Evolutionary conservation across 768 basidiomycete species (phyloP).

Genomic region (Serendipita sp.): DNA sequence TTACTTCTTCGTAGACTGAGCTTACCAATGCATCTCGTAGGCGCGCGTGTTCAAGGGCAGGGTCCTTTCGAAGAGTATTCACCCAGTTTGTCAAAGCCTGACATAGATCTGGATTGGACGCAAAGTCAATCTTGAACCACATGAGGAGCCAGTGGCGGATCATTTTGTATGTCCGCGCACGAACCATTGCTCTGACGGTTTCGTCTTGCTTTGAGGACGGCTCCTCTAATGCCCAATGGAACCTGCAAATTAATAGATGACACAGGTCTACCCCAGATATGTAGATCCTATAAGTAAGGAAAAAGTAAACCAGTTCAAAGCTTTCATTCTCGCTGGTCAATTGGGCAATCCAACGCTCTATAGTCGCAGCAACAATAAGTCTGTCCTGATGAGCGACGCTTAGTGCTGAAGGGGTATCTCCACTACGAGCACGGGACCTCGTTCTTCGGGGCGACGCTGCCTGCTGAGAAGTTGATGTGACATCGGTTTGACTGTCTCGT

Average conservation of each 20-base stretch:
- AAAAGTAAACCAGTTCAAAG: conserved; percentile 76
- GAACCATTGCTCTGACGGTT: conserved; percentile 55
- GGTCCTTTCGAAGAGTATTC: conserved; percentile 58
- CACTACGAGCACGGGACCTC: background rate
- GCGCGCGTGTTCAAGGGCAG: conserved; percentile 43
- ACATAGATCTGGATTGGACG: conserved; percentile 64
- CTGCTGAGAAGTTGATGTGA: conserved; percentile 21
- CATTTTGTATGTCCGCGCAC: conserved; percentile 79
- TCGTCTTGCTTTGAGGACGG: conserved; percentile 42
- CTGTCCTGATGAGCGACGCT: conserved; percentile 20
- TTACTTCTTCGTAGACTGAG: conserved; percentile 10
- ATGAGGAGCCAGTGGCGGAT: conserved; percentile 82
- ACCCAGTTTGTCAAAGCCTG: conserved; percentile 61
- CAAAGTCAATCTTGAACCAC: conserved; percentile 78
- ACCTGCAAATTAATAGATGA: conserved; percentile 67
- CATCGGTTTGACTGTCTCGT: conserved; percentile 18
- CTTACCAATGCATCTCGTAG: conserved; percentile 49
- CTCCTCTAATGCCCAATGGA: conserved; percentile 68
- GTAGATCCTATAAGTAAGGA: conserved; percentile 83
- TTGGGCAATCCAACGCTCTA: conserved; percentile 87
- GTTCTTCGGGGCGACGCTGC: background rate
- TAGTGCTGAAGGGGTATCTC: background rate
- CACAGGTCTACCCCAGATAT: conserved; percentile 64
- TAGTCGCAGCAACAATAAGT: conserved; percentile 73
- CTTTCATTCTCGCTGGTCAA: conserved; percentile 74